Percentiles rank a stretch among this genome's conserved stretches.
phyloP scores from a whole-genome alignment of 2,329 filamentous ascomycete genomes.

The Thelonectria blattea region DNA sequence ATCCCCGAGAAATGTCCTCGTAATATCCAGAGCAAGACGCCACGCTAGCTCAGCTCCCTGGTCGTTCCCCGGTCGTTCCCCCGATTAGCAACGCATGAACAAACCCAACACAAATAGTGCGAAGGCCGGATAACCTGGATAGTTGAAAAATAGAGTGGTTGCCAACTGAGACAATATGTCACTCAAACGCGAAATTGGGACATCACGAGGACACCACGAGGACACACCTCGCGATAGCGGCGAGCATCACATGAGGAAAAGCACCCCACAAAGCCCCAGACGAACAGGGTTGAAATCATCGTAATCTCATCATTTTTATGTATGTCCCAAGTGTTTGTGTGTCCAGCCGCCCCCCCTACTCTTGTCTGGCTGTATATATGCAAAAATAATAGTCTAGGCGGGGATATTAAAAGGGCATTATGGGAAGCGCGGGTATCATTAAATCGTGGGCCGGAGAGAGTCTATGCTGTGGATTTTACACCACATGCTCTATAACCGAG shows the following conservation, averaged over 20 bases:
- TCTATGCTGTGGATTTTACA: not conserved
- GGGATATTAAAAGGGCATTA: constrained; percentile 6
- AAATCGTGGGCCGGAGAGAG: constrained; percentile 14
- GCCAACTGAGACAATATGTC: constrained; percentile 13
- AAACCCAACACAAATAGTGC: not conserved
- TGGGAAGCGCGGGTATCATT: constrained; percentile 17
- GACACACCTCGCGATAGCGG: constrained; percentile 8
- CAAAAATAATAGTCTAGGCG: not conserved
- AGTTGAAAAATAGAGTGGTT: not conserved
- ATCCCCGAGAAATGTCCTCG: no score
- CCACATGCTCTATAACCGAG: constrained; percentile 30
- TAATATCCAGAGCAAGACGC: not conserved
- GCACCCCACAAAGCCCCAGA: constrained; percentile 5
- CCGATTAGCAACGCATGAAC: not conserved
- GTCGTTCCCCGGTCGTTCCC: not conserved
- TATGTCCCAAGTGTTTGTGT: constrained; percentile 11
- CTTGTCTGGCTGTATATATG: constrained; percentile 9
- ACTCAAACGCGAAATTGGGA: not conserved
- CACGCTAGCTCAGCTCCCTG: not conserved
- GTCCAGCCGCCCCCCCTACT: constrained; percentile 10
- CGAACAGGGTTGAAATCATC: constrained; percentile 12
- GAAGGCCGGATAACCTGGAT: not conserved
- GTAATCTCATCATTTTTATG: constrained; percentile 18
- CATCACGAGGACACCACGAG: constrained; percentile 12
- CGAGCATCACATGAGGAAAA: constrained; percentile 13